phyloP scores from a whole-genome alignment of 2,329 filamentous ascomycete species.

The Cladosporium oxysporum region DNA sequence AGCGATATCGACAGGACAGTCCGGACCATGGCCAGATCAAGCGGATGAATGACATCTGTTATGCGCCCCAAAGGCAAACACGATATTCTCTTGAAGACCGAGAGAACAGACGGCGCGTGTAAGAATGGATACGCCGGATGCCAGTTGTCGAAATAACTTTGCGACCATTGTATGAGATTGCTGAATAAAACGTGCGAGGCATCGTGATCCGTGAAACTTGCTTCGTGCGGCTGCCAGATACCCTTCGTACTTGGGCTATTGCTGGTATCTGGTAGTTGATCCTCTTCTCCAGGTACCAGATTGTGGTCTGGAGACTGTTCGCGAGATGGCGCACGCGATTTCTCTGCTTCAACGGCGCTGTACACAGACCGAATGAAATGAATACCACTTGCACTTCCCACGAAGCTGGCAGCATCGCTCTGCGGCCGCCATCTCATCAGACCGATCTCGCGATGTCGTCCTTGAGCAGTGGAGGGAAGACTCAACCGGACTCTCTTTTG shows the following conservation, averaged over 20 bases:
- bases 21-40: constrained; percentile 49
- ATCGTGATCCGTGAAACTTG: constrained; percentile 19
- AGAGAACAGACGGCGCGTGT: constrained; percentile 55
- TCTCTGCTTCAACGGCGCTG: constrained; percentile 42
- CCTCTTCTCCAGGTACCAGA: constrained; percentile 60
- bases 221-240: constrained; percentile 40
- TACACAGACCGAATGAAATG: constrained; percentile 60
- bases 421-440: constrained; percentile 55
- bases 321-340: constrained; percentile 18
- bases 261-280: constrained; percentile 44
- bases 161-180: constrained; percentile 52
- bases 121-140: constrained; percentile 60
- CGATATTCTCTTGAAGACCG: constrained; percentile 49
- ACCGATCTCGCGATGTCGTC: constrained; percentile 45
- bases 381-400: constrained; percentile 61
- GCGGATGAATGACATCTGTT: constrained; percentile 33
- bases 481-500: constrained; percentile 18
- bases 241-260: constrained; percentile 25
- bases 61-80: constrained; percentile 28
- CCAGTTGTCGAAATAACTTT: constrained; percentile 60
- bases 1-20: constrained; percentile 57
- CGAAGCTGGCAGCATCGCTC: constrained; percentile 54
- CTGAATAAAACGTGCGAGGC: constrained; percentile 45
- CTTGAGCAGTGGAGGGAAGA: constrained; percentile 20
- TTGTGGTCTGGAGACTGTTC: constrained; percentile 21